Evolutionary conservation across 148 eudicot species (phyloP), one percentile per base, ranked within the genome.

Genomic region (Rhododendron simsii): DNA sequence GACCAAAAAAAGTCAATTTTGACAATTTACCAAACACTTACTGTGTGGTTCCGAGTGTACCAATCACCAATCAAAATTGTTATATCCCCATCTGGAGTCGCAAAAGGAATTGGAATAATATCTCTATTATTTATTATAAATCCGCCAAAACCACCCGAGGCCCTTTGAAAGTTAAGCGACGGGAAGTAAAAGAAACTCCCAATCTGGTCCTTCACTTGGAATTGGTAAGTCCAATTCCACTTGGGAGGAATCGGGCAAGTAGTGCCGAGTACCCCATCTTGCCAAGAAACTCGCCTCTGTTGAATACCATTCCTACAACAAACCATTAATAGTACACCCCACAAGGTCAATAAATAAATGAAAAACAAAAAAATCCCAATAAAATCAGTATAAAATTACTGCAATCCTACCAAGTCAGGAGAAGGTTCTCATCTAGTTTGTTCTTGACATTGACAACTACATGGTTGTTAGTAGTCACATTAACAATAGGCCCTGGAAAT

Each of bases 151-250:
- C 99, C 99, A 84, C 99, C 99, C 1, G 96, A 87, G 28, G 99
- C 99, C 86, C 95, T 88, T 87, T 95, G 99, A 85, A 98, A 93
- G 89, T 95, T 91, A 86, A 90, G 90, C 3, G 99, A 94, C 7
- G 99, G 99, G 90, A 93, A 95, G 91, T 98, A 98, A 86, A 91
- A 95, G 93, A 91, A 98, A 88, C 99, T 98, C 35, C 99, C 99
- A 87, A 98, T 92, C 86, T 98, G 99, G 86, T 98, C 99, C 91
- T 97, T 97, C 23, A 95, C 98, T 87, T 97, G 99, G 85, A 97
- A 97, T 6, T 95, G 85, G 87, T 96, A 96, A 85, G 99, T 96
- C 98, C 98, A 96, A 59, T 95, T 96, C 99, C 98, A 95, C 92
- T 93, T 98, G 69, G 99, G 91, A 77, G 98, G 99, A 87, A 98